Evolutionary conservation across 2,329 filamentous ascomycete species (phyloP), one percentile per base, ranked within the genome.

Genomic region (Fusarium duplospermum): DNA sequence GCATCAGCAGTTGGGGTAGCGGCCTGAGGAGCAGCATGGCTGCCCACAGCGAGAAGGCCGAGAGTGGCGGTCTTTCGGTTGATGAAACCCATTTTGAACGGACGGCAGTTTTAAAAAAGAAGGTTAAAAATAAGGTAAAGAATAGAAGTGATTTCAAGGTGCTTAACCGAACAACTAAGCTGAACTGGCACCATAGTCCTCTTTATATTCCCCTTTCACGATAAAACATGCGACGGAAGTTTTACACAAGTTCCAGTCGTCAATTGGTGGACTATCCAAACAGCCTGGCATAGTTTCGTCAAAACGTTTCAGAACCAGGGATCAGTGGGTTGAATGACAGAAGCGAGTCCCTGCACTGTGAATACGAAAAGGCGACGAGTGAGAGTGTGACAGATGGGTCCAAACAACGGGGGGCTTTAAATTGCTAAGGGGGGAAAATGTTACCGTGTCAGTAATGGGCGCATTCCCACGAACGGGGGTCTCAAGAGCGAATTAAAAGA

Each of bases 11-110:
- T 27, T 5, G 57, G 59, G 16, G 67, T 64, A 3, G 47, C 66
- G 18, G 61, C 66, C 62, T 78, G 73, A 0, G 76, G 76, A 20
- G 70, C 66, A 6, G 76, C 75, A 27, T 63, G 56, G 35, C 54
- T 72, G 11, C 72, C 57, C 4, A 69, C 57, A 35, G 64, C 67
- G n/a, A 72, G 66, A 7, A 78, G 65, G 52, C 69, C 50, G 2
- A 78, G 20, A 16, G 66, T 50, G 27, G 65, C 50, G 27, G 67
- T 64, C 35, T 67, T 59, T 35, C 38, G 58, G 47, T 65, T 72
- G 8, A 71, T 62, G 63, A 69, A 31, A 18, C 63, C 64, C 76
- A 78, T 77, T 20, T 40, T 45, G 38, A 68, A 33, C 22, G 66
- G 64, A 31, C 31, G 50, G 54, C 27, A 14, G 58, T 24, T 13